These are phyloP conservation scores for Sporisorium sorghi DNA, from an alignment of 1,284 basidiomycete species.

Conservation along the genomic window DNA sequence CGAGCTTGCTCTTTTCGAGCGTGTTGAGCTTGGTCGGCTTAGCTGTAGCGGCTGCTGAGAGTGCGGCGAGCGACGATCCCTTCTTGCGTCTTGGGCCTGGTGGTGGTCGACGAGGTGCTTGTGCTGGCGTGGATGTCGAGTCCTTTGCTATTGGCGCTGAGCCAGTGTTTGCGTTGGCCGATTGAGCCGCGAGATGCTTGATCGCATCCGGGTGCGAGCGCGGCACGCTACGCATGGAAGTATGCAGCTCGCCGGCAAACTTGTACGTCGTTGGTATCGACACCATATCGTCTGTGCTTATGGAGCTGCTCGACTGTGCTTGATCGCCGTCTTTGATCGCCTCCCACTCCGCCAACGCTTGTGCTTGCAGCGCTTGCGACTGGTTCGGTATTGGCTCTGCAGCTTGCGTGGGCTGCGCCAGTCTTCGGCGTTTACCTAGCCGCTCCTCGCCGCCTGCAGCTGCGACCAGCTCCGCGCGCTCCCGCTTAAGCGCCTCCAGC, in stretches of 20 bases:
- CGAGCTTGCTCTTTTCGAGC: conserved; percentile 67
- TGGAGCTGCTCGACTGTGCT: neutral
- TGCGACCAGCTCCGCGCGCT: conserved; percentile 29
- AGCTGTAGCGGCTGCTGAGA: conserved; percentile 36
- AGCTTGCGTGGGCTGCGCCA: neutral
- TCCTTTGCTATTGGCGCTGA: no score
- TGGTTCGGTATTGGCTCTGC: neutral
- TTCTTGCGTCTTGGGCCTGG: conserved; percentile 49
- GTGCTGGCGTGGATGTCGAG: neutral
- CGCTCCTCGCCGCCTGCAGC: conserved; percentile 39
- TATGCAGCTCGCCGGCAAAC: conserved; percentile 53
- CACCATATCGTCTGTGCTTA: conserved; percentile 33
- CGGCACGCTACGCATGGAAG: conserved; percentile 35
- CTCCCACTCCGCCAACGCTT: conserved; percentile 31
- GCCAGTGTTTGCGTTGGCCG: neutral
- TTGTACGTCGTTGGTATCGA: conserved; percentile 46
- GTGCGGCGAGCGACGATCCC: conserved; percentile 44
- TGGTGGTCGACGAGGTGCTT: conserved; percentile 3
- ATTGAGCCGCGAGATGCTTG: conserved; percentile 38
- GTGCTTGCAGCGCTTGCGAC: conserved; percentile 14
- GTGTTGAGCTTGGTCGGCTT: conserved; percentile 66
- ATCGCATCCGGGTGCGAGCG: conserved; percentile 55
- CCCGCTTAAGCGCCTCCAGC: conserved; percentile 36
- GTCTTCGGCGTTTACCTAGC: conserved; percentile 33
- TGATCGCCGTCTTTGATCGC: conserved; percentile 18